Evolutionary conservation across 805 yeast genomes (phyloP), one percentile per base, ranked within the genome.

Genomic region (Saturnispora mendoncae): DNA sequence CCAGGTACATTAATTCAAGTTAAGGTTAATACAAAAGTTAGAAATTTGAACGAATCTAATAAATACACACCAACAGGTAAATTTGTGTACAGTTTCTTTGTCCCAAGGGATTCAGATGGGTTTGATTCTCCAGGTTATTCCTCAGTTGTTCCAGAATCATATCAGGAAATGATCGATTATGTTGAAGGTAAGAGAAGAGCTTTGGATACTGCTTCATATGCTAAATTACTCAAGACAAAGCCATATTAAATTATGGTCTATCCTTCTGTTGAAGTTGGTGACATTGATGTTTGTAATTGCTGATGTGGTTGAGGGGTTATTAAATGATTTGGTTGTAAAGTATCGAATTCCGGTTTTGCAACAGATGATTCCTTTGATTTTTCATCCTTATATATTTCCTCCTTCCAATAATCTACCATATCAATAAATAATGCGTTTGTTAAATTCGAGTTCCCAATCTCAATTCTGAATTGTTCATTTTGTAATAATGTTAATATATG

Each of bases 1-100:
- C 82, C 87, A n/a, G 96, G 97, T 42, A 84, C 95, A 4, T 68
- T 88, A 51, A 72, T 88, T 42, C 97, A 88, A 65, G 92, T 88
- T 21, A 80, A 84, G 55, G 97, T 88, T 13, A 87, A 83, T 57
- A 83, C 95, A 3, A 68, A 71, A 24, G 92, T 87, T 41, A 75
- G 83, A 51, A 74, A 74, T 38, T 64, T 88, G 51, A 44, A 49
- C 27, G 58, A 57, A 38, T 81, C 78, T 40, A 72, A 75, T 21
- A 68, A 69, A 39, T 66, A 73, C 32, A 79, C 74, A 36, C 81
- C 83, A 53, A 79, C 94, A 10, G 97, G 97, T 14, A 75, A 87
- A 13, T 88, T 88, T 58, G 83, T 86, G 42, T 88, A 80, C 62
- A 84, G 95, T 1, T 88, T 80, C 72, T 88, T 78, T 55, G 95